Percentiles rank a stretch among this genome's conserved stretches.
These are phyloP conservation scores for Sutorius australiensis DNA, from an alignment of 768 basidiomycete genomes.

Conservation along the genomic window DNA sequence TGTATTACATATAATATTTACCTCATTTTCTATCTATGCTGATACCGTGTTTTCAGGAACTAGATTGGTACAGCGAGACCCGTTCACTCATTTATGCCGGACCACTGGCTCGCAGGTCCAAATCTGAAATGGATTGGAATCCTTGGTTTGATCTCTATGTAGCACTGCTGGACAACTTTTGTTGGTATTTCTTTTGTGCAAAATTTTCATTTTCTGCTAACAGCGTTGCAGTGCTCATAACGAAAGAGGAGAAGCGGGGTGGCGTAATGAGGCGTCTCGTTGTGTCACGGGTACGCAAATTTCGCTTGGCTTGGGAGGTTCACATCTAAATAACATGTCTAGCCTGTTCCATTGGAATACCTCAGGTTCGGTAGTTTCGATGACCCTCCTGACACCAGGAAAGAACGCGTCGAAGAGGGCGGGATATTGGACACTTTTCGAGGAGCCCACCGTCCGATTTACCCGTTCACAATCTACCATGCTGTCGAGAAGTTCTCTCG, in stretches of 20 bases:
- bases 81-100: conserved; percentile 70
- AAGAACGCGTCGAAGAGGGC: conserved; percentile 58
- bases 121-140: conserved; percentile 62
- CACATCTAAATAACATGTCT: conserved; percentile 9
- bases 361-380: conserved; percentile 69
- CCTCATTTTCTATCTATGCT: not conserved
- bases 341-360: conserved; percentile 81
- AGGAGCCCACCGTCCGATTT: conserved; percentile 52
- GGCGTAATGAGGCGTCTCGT: conserved; percentile 49
- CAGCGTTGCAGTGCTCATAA: conserved; percentile 52
- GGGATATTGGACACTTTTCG: conserved; percentile 53
- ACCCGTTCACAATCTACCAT: conserved; percentile 77
- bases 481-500: conserved; percentile 52
- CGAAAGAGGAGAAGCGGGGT: conserved; percentile 56
- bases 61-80: conserved; percentile 76
- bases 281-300: conserved; percentile 57
- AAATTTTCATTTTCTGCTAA: conserved; percentile 1
- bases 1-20: conserved; percentile 39
- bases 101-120: conserved; percentile 54
- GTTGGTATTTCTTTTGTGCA: conserved; percentile 39
- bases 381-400: conserved; percentile 55
- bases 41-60: conserved; percentile 48
- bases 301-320: not conserved
- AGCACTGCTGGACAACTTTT: conserved; percentile 71
- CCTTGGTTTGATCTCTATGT: conserved; percentile 69